phyloP scores from a whole-genome alignment of 2,329 filamentous ascomycete genomes.

The Geosmithia morbida region DNA sequence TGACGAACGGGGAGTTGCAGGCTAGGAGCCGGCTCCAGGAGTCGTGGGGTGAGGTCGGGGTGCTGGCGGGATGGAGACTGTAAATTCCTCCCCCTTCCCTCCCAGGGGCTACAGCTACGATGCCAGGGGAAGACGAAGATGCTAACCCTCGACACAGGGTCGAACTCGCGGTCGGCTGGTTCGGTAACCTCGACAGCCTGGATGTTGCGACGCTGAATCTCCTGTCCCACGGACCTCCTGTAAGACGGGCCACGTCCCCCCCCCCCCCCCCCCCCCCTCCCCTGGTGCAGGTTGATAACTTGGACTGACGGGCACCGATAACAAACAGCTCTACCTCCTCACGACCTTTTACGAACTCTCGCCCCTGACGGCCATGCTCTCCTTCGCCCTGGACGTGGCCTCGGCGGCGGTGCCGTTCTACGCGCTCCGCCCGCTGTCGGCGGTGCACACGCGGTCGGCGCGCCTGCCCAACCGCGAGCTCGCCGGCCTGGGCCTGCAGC shows the following conservation, averaged over 20 bases:
- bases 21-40: conserved; percentile 49
- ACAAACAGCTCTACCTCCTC: conserved; percentile 52
- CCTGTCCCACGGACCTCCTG: conserved; percentile 60
- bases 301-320: background rate
- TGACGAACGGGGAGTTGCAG: conserved; percentile 51
- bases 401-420: conserved; percentile 61
- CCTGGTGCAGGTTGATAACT: too few relatives aligned
- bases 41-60: conserved; percentile 44
- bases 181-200: conserved; percentile 56
- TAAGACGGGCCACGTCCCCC: too few relatives aligned
- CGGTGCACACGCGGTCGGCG: conserved; percentile 42
- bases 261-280: conserved; percentile 6
- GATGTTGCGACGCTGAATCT: conserved; percentile 52
- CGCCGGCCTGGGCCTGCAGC: conserved; percentile 46
- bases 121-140: too few relatives aligned
- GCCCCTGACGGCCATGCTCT: conserved; percentile 41
- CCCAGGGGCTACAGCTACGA: background rate
- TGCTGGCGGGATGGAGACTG: conserved; percentile 38
- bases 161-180: conserved; percentile 62
- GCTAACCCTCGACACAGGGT: conserved; percentile 30
- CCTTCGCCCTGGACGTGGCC: conserved; percentile 52
- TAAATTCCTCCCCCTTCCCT: conserved; percentile 19
- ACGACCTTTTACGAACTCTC: conserved; percentile 63
- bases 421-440: conserved; percentile 54
- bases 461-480: conserved; percentile 48